A percentile compares a stretch with the other conserved stretches of the same genome.
Conservation (phyloP, 2,329 filamentous ascomycete species). For the Coniochaeta sp. region DNA sequence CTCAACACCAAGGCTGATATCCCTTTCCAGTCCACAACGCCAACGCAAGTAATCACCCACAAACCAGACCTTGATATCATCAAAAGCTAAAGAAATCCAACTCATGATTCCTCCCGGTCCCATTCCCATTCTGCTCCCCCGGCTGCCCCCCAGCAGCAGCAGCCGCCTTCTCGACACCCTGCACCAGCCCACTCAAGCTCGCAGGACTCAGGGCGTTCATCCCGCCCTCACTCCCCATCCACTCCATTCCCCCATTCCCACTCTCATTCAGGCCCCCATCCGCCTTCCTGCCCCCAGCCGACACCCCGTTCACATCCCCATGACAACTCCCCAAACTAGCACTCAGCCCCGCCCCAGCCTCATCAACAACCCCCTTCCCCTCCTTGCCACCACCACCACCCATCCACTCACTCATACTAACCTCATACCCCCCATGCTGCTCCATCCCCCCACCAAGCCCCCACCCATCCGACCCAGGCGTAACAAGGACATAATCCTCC, state of each 20-base stretch:
- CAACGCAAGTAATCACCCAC: background rate
- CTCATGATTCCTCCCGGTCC: constrained; percentile 22
- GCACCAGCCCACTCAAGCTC: constrained; percentile 22
- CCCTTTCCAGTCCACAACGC: background rate
- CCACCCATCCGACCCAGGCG: constrained; percentile 19
- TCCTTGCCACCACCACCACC: background rate
- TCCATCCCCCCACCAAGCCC: constrained; percentile 12
- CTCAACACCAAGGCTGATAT: no score
- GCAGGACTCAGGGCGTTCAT: constrained; percentile 19
- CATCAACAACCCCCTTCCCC: background rate
- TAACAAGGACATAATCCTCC: constrained; percentile 18
- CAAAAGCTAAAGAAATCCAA: constrained; percentile 32
- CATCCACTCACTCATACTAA: background rate
- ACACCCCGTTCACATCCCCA: background rate
- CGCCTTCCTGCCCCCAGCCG: background rate
- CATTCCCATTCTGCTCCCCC: constrained; percentile 1
- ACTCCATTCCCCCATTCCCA: constrained; percentile 11
- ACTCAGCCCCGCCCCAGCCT: background rate
- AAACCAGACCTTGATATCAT: background rate
- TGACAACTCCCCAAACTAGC: background rate
- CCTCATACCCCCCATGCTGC: background rate
- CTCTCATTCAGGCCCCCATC: background rate
- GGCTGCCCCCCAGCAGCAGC: constrained; percentile 11
- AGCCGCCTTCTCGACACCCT: constrained; percentile 19
- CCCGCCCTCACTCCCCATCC: constrained; percentile 13